These are phyloP conservation scores for Leishmania tropica DNA, from an alignment of 208 protist genomes.

Conservation along the genomic window DNA sequence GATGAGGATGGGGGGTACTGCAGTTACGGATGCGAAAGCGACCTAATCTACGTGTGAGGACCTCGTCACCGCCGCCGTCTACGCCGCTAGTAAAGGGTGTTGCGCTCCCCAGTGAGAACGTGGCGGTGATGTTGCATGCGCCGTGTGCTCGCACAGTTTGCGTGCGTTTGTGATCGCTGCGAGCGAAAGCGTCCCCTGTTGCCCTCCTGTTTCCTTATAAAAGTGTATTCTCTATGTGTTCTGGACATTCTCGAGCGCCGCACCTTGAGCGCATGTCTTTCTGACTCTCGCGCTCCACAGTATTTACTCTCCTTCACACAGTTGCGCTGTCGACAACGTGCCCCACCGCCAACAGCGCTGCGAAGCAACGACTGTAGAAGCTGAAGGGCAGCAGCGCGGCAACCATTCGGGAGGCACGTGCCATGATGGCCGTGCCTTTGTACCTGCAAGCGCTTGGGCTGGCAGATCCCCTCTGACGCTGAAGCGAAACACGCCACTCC, in stretches of 20 bases:
- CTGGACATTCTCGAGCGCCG: background rate
- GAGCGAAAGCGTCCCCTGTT: background rate
- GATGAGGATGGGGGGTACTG: slow-evolving; percentile 28
- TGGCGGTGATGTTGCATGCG: background rate
- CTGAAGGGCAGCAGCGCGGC: background rate
- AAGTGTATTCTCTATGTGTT: background rate
- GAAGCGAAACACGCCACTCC: background rate
- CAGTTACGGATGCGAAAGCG: slow-evolving; percentile 23
- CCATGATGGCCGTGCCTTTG: background rate
- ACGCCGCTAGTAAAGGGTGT: too few species aligned
- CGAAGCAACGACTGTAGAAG: background rate
- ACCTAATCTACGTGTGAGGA: slow-evolving; percentile 14
- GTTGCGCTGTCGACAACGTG: background rate
- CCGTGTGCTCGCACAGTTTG: background rate
- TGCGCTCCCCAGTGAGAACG: background rate
- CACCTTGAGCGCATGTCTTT: background rate
- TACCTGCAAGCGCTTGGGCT: background rate
- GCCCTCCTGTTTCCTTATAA: background rate
- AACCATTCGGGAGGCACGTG: background rate
- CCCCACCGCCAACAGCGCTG: background rate
- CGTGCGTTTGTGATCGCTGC: background rate
- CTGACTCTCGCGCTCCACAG: background rate
- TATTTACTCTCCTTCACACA: background rate
- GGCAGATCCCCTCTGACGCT: background rate
- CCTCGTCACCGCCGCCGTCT: background rate